A percentile compares a stretch with the other conserved stretches of the same genome.
Conservation (phyloP, 2,329 filamentous ascomycete species). For the Verticillium klebahnii region DNA sequence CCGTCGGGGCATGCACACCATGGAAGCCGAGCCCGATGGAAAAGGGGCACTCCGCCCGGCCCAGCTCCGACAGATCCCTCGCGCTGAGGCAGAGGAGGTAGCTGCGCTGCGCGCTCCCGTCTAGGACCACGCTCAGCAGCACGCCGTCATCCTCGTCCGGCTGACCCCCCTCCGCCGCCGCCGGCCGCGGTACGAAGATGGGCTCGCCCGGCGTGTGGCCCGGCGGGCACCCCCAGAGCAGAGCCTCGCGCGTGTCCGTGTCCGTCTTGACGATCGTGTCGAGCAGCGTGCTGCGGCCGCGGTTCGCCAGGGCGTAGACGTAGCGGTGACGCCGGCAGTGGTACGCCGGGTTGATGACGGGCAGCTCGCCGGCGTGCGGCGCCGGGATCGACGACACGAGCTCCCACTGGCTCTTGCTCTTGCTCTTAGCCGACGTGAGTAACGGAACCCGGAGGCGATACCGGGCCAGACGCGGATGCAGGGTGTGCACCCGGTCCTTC, state of each 20-base stretch:
- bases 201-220: slow-evolving; percentile 66
- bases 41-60: slow-evolving; percentile 57
- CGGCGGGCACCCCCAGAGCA: slow-evolving; percentile 51
- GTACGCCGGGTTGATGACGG: slow-evolving; percentile 58
- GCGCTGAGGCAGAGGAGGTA: slow-evolving; percentile 65
- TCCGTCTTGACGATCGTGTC: slow-evolving; percentile 66
- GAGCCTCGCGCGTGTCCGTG: slow-evolving; percentile 41
- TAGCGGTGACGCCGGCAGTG: slow-evolving; percentile 51
- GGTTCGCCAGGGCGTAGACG: slow-evolving; percentile 52
- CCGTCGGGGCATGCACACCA: slow-evolving; percentile 40
- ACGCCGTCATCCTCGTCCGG: slow-evolving; percentile 59
- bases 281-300: slow-evolving; percentile 54
- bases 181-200: slow-evolving; percentile 53
- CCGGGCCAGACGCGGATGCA: slow-evolving; percentile 34
- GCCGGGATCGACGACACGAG: slow-evolving; percentile 39
- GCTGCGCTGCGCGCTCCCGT: slow-evolving; percentile 53
- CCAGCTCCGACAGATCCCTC: slow-evolving; percentile 56
- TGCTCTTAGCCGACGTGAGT: background rate
- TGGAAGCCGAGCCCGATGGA: slow-evolving; percentile 63
- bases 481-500: slow-evolving; percentile 29
- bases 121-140: slow-evolving; percentile 58
- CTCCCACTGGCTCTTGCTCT: slow-evolving; percentile 19
- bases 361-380: slow-evolving; percentile 58
- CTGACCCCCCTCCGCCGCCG: slow-evolving; percentile 25
- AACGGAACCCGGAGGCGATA: slow-evolving; percentile 35